These are phyloP conservation scores for Plasmodium gaboni DNA, from an alignment of 169 alveolate genomes.

Conservation along the genomic window DNA sequence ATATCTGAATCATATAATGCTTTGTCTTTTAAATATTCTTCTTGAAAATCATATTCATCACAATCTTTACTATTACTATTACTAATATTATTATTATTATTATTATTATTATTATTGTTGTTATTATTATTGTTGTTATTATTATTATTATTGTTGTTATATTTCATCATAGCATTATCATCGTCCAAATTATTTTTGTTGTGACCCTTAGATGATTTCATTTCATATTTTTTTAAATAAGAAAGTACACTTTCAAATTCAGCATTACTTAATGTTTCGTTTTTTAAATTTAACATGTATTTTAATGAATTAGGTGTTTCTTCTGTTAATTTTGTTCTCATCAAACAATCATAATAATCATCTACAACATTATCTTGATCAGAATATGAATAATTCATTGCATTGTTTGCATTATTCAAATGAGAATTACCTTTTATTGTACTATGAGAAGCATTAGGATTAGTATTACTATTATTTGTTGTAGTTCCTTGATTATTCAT, in stretches of 20 bases:
- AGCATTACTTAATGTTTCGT: constrained; percentile 24
- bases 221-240: constrained; percentile 54
- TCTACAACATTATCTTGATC: constrained; percentile 54
- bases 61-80: not conserved
- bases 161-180: not conserved
- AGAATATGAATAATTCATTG: not conserved
- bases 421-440: constrained; percentile 26
- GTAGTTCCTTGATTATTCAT: constrained; percentile 8
- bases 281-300: constrained; percentile 45
- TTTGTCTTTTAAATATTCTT: constrained; percentile 60
- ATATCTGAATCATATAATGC: constrained; percentile 59
- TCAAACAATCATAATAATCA: constrained; percentile 64
- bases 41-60: constrained; percentile 50
- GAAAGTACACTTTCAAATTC: constrained; percentile 60
- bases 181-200: constrained; percentile 24
- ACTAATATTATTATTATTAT: no score
- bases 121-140: not conserved
- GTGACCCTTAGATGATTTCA: constrained; percentile 20
- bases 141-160: not conserved
- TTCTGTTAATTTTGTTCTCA: constrained; percentile 56
- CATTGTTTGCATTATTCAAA: constrained; percentile 18
- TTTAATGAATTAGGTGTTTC: constrained; percentile 38
- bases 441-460: not conserved
- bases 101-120: no score
- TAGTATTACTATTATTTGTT: not conserved